Evolutionary conservation across 2,329 filamentous ascomycete genomes (phyloP).

Genomic region (Monosporascus sp.): DNA sequence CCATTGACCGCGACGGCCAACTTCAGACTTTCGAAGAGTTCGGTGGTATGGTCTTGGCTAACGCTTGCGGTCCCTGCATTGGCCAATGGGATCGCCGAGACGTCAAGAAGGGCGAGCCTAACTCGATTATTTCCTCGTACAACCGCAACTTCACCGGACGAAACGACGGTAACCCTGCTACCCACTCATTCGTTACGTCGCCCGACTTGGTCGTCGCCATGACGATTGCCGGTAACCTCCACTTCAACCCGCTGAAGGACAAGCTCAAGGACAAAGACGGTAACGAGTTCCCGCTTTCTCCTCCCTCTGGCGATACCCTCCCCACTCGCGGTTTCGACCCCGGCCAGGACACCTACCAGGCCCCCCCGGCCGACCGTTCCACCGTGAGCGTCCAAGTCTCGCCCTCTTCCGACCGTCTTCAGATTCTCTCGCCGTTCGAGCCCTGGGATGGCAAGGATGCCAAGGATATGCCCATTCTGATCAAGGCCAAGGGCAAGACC

Average conservation of each 20-base stretch:
- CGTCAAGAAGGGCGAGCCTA: slow-evolving; percentile 89
- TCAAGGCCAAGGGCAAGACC: slow-evolving; percentile 95
- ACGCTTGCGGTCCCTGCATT: slow-evolving; percentile 89
- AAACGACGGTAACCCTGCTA: slow-evolving; percentile 93
- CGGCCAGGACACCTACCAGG: slow-evolving; percentile 91
- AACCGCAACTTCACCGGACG: slow-evolving; percentile 99
- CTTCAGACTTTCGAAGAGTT: slow-evolving; percentile 95
- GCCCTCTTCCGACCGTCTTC: slow-evolving; percentile 87
- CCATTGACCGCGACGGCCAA: slow-evolving; percentile 85
- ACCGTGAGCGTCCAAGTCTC: slow-evolving; percentile 75
- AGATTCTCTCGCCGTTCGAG: slow-evolving; percentile 80
- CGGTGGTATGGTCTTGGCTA: slow-evolving; percentile 88
- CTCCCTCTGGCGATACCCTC: slow-evolving; percentile 76
- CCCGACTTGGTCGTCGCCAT: slow-evolving; percentile 86
- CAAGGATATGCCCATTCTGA: slow-evolving; percentile 77
- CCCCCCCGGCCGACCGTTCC: slow-evolving; percentile 74
- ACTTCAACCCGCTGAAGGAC: slow-evolving; percentile 95
- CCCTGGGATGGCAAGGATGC: slow-evolving; percentile 93
- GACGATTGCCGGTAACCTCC: slow-evolving; percentile 74
- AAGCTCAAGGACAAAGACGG: slow-evolving; percentile 90
- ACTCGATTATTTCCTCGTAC: slow-evolving; percentile 98
- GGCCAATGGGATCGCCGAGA: slow-evolving; percentile 94
- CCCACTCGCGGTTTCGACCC: slow-evolving; percentile 81
- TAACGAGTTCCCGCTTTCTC: slow-evolving; percentile 86
- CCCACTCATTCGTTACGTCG: slow-evolving; percentile 88